These are phyloP conservation scores for Limonium bicolor DNA, from an alignment of 148 eudicot genomes.

Conservation along the genomic window DNA sequence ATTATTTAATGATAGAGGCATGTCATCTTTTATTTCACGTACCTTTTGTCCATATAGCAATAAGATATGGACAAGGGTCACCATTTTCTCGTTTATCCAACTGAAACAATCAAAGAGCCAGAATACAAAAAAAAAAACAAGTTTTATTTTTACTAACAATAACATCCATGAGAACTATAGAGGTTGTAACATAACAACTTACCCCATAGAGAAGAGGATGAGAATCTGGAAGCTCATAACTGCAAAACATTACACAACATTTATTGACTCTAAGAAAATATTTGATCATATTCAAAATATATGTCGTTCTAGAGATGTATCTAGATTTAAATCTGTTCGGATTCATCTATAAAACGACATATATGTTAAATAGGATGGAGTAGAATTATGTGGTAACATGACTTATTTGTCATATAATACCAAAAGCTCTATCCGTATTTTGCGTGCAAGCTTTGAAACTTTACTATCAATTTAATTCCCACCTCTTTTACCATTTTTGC, in stretches of 20 bases:
- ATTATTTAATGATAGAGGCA: neutral
- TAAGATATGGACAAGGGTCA: slow-evolving; percentile 51
- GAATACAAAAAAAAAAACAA: neutral
- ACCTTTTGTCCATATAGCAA: slow-evolving; percentile 60
- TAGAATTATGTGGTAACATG: too few relatives aligned
- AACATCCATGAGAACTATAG: neutral
- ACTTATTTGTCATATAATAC: too few relatives aligned
- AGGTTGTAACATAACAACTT: neutral
- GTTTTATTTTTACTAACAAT: too few relatives aligned
- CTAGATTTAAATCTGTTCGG: too few relatives aligned
- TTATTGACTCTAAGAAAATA: too few relatives aligned
- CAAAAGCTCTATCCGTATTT: too few relatives aligned
- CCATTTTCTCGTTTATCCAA: slow-evolving; percentile 26
- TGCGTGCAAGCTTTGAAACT: too few relatives aligned
- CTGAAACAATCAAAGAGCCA: slow-evolving; percentile 7
- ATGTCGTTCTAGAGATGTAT: too few relatives aligned
- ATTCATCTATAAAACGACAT: too few relatives aligned
- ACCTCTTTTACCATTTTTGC: neutral
- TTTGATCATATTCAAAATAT: too few relatives aligned
- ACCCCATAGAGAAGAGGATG: slow-evolving; percentile 31
- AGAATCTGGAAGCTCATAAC: slow-evolving; percentile 32
- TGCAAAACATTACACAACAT: slow-evolving; percentile 2
- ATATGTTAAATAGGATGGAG: too few relatives aligned
- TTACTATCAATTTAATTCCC: too few relatives aligned
- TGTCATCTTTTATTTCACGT: neutral